Percentiles rank a stretch among this genome's conserved stretches.
These are phyloP conservation scores for Chrysopogon serrulatus DNA, from an alignment of 176 grass and related monocot genomes.

Conservation along the genomic window DNA sequence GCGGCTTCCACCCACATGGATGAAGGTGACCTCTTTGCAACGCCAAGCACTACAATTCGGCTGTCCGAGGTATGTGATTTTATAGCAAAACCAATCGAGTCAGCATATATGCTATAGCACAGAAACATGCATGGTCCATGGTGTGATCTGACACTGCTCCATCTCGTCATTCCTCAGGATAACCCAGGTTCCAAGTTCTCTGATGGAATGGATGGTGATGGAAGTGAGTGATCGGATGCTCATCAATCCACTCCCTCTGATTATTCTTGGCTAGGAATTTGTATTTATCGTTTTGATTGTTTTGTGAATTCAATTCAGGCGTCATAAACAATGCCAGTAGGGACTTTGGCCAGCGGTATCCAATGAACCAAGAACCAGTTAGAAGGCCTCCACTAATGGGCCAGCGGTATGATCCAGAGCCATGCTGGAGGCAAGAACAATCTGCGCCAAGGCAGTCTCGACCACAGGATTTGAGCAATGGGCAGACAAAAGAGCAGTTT, in stretches of 20 bases:
- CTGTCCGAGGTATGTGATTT: slow-evolving; percentile 57
- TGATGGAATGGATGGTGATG: slow-evolving; percentile 56
- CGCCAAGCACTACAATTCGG: slow-evolving; percentile 46
- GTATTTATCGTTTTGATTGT: slow-evolving; percentile 10
- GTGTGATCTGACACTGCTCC: slow-evolving; percentile 37
- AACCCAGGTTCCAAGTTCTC: slow-evolving; percentile 47
- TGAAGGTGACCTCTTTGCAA: slow-evolving; percentile 48
- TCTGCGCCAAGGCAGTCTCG: slow-evolving; percentile 20
- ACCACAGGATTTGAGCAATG: not conserved
- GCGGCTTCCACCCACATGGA: slow-evolving; percentile 40
- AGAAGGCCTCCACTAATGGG: not conserved
- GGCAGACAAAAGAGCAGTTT: slow-evolving; percentile 40
- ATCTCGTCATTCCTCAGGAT: slow-evolving; percentile 29
- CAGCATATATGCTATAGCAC: no score
- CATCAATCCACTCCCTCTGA: not conserved
- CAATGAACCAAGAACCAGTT: slow-evolving; percentile 13
- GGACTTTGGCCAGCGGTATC: not conserved
- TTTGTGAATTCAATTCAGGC: slow-evolving; percentile 21
- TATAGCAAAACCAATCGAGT: not conserved
- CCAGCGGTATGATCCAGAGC: slow-evolving; percentile 22
- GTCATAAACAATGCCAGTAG: not conserved
- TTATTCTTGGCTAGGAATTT: not conserved
- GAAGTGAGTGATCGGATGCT: slow-evolving; percentile 54
- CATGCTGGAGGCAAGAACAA: slow-evolving; percentile 47
- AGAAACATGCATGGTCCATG: not conserved